Percentiles rank a stretch among this genome's conserved stretches.
Evolutionary conservation across 306 rosid species (phyloP).

Genomic region (Prunus padus): DNA sequence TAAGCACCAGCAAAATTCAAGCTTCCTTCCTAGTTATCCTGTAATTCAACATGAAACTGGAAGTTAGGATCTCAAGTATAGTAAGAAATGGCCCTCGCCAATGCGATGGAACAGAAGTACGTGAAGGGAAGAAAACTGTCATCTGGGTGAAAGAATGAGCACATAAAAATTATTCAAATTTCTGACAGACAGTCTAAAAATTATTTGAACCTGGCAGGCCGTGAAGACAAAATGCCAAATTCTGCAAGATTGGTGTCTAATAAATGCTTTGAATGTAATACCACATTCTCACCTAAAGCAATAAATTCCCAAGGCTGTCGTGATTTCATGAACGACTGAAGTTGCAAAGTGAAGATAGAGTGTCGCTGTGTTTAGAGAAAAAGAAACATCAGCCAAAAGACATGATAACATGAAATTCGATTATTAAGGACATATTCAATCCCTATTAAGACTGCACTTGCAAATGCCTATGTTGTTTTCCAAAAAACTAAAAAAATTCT

Average conservation of each 20-base stretch:
- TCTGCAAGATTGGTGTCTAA: background rate
- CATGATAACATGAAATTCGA: background rate
- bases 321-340: slow-evolving; percentile 77
- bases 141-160: background rate
- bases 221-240: background rate
- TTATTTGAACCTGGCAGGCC: background rate
- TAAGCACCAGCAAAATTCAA: slow-evolving; percentile 38
- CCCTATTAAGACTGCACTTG: background rate
- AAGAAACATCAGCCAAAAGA: slow-evolving; percentile 21
- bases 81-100: background rate
- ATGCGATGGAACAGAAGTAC: background rate
- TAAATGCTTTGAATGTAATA: background rate
- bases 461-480: too few relatives aligned
- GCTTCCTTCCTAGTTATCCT: slow-evolving; percentile 94
- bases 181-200: background rate
- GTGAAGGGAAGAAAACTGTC: background rate
- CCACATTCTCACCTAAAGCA: slow-evolving; percentile 75
- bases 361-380: slow-evolving; percentile 43
- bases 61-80: slow-evolving; percentile 5
- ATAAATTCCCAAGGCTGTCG: slow-evolving; percentile 77
- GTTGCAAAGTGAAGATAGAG: slow-evolving; percentile 83
- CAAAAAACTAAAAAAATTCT: too few relatives aligned
- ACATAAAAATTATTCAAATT: background rate
- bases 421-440: slow-evolving; percentile 5
- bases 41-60: slow-evolving; percentile 26